A percentile compares a stretch with the other conserved stretches of the same genome.
Conservation (phyloP, 139 green algal species). For the Chlorella sp. region DNA sequence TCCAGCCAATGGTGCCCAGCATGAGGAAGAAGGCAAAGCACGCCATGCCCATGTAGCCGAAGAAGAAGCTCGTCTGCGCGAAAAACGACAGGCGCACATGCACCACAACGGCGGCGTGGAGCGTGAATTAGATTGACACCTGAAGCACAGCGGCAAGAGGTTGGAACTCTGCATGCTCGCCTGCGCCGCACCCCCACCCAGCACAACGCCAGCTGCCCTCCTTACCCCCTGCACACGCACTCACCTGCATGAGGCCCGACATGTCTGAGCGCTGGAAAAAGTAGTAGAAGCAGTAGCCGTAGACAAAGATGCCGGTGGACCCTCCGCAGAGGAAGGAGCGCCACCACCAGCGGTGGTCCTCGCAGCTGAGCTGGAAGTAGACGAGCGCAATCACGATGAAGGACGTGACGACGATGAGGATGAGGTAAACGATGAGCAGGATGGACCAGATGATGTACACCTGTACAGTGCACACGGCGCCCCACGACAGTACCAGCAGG, state of each 20-base stretch:
- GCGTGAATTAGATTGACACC: neutral
- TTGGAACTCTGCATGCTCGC: neutral
- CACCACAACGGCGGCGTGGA: neutral
- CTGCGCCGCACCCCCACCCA: neutral
- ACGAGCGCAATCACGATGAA: constrained; percentile 96
- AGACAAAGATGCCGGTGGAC: constrained; percentile 91
- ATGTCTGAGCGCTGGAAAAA: constrained; percentile 81
- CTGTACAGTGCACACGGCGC: constrained; percentile 14
- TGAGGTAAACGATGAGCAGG: constrained; percentile 88
- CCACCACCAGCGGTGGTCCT: constrained; percentile 71
- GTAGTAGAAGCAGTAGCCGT: constrained; percentile 97
- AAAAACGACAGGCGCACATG: neutral
- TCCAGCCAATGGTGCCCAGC: constrained; percentile 87
- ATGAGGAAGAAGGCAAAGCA: constrained; percentile 66
- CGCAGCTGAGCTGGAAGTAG: constrained; percentile 79
- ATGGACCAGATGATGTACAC: constrained; percentile 95
- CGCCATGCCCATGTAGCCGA: constrained; percentile 79
- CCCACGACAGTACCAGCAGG: neutral
- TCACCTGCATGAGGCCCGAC: constrained; percentile 58
- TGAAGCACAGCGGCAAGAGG: neutral
- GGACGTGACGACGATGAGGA: constrained; percentile 86
- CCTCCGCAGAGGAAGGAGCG: constrained; percentile 88
- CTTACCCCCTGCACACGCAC: neutral
- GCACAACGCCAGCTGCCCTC: neutral
- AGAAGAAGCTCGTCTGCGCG: constrained; percentile 78